Conservation (phyloP, 768 basidiomycete genomes). For the Hypholoma fasciculare region DNA sequence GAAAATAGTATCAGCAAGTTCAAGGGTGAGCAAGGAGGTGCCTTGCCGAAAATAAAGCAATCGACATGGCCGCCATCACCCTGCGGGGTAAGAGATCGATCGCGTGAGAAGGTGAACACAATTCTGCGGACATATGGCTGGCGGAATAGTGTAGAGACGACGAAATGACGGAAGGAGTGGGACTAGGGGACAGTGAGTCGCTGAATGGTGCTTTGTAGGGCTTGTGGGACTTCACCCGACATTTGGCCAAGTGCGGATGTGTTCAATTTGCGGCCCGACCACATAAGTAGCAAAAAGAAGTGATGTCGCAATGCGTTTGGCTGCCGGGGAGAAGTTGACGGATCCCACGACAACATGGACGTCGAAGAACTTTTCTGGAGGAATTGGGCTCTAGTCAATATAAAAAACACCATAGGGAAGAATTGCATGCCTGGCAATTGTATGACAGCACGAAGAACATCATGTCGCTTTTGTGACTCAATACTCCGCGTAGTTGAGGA, state of each 20-base stretch:
- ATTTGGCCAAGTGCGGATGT: neutral
- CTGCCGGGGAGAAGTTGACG: slow-evolving; percentile 53
- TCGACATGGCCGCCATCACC: slow-evolving; percentile 37
- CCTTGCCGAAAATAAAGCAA: slow-evolving; percentile 42
- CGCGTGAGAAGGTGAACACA: slow-evolving; percentile 7
- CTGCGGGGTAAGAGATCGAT: slow-evolving; percentile 14
- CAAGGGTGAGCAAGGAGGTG: neutral
- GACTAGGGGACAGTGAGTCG: neutral
- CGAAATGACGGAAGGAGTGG: slow-evolving; percentile 17
- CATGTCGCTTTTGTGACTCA: slow-evolving; percentile 45
- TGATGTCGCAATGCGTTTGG: slow-evolving; percentile 56
- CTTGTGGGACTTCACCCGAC: neutral
- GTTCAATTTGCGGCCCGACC: slow-evolving; percentile 43
- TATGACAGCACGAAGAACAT: slow-evolving; percentile 55
- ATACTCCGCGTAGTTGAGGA: slow-evolving; percentile 19
- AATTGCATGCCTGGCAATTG: slow-evolving; percentile 62
- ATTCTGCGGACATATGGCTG: slow-evolving; percentile 5
- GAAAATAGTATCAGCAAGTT: neutral
- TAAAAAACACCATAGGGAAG: neutral
- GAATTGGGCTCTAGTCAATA: neutral
- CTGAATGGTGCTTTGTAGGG: neutral
- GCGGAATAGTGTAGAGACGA: slow-evolving; percentile 19
- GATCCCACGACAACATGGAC: slow-evolving; percentile 48
- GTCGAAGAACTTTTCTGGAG: slow-evolving; percentile 53
- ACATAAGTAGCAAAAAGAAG: slow-evolving; percentile 58